phyloP scores from a whole-genome alignment of 768 basidiomycete genomes.

The Trametes coccinea region DNA sequence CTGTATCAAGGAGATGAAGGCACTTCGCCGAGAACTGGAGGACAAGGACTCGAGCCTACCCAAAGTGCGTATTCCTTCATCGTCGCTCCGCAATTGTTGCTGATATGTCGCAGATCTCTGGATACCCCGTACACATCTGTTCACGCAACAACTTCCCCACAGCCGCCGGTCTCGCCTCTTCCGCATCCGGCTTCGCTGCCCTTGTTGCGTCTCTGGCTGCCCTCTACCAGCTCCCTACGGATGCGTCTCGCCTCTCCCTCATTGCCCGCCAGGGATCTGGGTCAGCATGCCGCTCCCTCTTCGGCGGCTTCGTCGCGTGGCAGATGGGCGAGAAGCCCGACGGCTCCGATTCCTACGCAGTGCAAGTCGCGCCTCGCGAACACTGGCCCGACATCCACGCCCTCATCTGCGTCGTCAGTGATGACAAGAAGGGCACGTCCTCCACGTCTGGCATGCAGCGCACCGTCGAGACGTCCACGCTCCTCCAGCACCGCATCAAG shows the following conservation, averaged over 20 bases:
- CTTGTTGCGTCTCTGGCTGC: slow-evolving; percentile 86
- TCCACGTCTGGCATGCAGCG: slow-evolving; percentile 97
- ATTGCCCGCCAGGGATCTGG: slow-evolving; percentile 98
- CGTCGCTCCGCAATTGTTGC: background rate
- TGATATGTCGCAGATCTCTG: slow-evolving; percentile 53
- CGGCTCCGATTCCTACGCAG: slow-evolving; percentile 86
- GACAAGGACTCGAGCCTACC: slow-evolving; percentile 61
- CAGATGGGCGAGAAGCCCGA: slow-evolving; percentile 64
- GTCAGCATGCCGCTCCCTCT: slow-evolving; percentile 96
- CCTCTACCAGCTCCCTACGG: slow-evolving; percentile 79
- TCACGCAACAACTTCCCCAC: slow-evolving; percentile 99
- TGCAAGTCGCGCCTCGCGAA: slow-evolving; percentile 77
- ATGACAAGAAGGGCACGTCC: slow-evolving; percentile 94
- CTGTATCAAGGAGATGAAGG: slow-evolving; percentile 87
- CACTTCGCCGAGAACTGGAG: slow-evolving; percentile 74
- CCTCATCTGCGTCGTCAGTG: slow-evolving; percentile 94
- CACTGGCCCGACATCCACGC: slow-evolving; percentile 98
- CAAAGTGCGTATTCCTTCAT: slow-evolving; percentile 50
- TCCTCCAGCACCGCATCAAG: slow-evolving; percentile 87
- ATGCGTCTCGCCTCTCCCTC: slow-evolving; percentile 81
- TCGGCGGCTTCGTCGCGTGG: slow-evolving; percentile 98
- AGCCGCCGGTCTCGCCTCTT: slow-evolving; percentile 96
- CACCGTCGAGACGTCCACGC: slow-evolving; percentile 87
- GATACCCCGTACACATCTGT: slow-evolving; percentile 79
- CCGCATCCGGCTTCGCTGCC: slow-evolving; percentile 96